These are phyloP conservation scores for Ascosphaera aggregata DNA, from an alignment of 2,329 filamentous ascomycete species.

Conservation along the genomic window DNA sequence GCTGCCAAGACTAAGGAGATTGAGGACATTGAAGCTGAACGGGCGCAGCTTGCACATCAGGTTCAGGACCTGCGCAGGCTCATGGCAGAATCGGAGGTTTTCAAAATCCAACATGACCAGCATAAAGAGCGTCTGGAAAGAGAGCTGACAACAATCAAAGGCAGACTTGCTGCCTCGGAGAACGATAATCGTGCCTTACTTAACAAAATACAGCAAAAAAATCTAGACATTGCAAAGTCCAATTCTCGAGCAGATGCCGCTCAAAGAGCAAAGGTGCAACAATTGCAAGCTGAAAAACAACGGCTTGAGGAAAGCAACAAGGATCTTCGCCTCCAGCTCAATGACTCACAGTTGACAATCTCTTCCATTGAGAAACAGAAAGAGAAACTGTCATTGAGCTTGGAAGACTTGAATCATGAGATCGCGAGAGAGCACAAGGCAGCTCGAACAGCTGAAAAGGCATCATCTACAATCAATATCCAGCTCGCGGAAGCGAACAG, in stretches of 20 bases:
- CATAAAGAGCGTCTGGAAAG: conserved; percentile 83
- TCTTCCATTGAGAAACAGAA: conserved; percentile 80
- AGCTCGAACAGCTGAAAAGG: conserved; percentile 74
- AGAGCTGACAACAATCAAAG: conserved; percentile 76
- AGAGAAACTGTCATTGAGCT: conserved; percentile 66
- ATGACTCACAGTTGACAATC: conserved; percentile 61
- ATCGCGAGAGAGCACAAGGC: conserved; percentile 74
- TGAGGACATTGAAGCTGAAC: conserved; percentile 58
- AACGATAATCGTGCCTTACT: conserved; percentile 90
- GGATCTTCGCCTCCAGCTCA: conserved; percentile 61
- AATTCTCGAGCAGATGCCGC: conserved; percentile 68
- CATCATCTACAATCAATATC: conserved; percentile 51
- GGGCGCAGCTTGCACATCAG: conserved; percentile 49
- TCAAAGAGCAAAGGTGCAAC: conserved; percentile 50
- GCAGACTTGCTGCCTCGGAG: conserved; percentile 71
- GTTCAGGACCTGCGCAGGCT: conserved; percentile 71
- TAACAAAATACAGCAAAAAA: conserved; percentile 95
- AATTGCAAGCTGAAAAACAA: conserved; percentile 60
- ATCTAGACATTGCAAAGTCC: conserved; percentile 80
- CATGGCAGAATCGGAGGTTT: conserved; percentile 73
- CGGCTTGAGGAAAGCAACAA: conserved; percentile 64
- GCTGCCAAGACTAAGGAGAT: conserved; percentile 55
- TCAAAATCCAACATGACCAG: conserved; percentile 74
- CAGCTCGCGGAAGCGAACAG: conserved; percentile 79
- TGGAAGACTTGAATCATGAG: conserved; percentile 88